These are phyloP conservation scores for Pezicula neosporulosa DNA, from an alignment of 2,329 filamentous ascomycete species.

Conservation along the genomic window DNA sequence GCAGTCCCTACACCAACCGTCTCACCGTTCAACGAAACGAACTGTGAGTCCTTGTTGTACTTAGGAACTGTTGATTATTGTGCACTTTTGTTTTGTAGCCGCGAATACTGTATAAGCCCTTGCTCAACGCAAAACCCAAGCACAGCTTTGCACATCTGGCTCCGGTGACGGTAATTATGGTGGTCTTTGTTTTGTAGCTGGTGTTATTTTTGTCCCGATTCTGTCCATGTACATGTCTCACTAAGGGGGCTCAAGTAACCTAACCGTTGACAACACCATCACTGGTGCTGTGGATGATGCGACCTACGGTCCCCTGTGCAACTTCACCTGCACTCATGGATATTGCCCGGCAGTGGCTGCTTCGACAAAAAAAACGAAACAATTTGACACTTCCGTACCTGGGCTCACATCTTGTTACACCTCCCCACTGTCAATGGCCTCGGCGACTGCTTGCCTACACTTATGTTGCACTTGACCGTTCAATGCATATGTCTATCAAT, in stretches of 20 bases:
- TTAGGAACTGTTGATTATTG: slow-evolving; percentile 4
- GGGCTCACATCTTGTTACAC: too few relatives aligned
- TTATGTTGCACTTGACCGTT: neutral
- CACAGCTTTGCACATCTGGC: slow-evolving; percentile 2
- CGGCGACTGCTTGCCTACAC: too few relatives aligned
- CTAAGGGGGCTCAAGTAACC: neutral
- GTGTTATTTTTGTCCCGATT: slow-evolving; percentile 7
- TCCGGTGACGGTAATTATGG: slow-evolving; percentile 6
- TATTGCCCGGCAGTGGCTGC: neutral
- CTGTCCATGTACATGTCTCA: slow-evolving; percentile 3
- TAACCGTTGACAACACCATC: neutral
- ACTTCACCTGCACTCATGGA: neutral
- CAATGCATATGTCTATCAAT: too few relatives aligned
- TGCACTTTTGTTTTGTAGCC: too few relatives aligned
- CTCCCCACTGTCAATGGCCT: too few relatives aligned
- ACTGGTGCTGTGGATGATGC: neutral
- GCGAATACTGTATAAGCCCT: too few relatives aligned
- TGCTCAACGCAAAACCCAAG: too few relatives aligned
- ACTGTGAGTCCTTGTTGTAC: slow-evolving; percentile 4
- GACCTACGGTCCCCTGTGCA: neutral
- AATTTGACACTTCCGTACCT: too few relatives aligned
- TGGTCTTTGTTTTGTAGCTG: slow-evolving; percentile 11
- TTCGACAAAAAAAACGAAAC: too few relatives aligned
- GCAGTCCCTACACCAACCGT: neutral
- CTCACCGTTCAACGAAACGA: neutral